These are phyloP conservation scores for Hippophae tibetana DNA, from an alignment of 306 rosid genomes.

Conservation along the genomic window DNA sequence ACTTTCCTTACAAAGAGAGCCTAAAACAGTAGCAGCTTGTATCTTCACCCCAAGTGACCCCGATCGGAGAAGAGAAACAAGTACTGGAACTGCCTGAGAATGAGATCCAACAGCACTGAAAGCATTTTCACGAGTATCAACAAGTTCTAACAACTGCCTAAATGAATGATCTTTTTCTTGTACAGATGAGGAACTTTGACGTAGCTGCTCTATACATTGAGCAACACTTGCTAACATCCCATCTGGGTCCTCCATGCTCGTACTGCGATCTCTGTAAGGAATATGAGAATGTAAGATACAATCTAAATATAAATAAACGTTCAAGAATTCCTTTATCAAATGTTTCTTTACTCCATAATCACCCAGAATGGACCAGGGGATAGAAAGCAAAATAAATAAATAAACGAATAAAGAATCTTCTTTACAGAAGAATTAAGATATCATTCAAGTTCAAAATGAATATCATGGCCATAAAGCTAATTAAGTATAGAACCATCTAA, in stretches of 20 bases:
- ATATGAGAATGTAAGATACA: slow-evolving; percentile 22
- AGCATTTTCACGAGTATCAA: slow-evolving; percentile 85
- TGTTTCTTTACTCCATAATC: too few relatives aligned
- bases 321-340: too few relatives aligned
- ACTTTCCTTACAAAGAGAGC: slow-evolving; percentile 89
- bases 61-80: slow-evolving; percentile 96
- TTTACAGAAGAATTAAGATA: too few relatives aligned
- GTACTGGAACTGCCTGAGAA: slow-evolving; percentile 99
- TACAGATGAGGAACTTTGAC: slow-evolving; percentile 68
- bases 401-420: too few relatives aligned
- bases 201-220: slow-evolving; percentile 96
- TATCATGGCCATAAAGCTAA: too few relatives aligned
- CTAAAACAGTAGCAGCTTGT: slow-evolving; percentile 93
- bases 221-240: slow-evolving; percentile 99
- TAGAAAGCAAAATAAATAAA: too few relatives aligned
- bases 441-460: too few relatives aligned
- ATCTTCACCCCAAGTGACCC: slow-evolving; percentile 89
- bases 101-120: slow-evolving; percentile 99
- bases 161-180: slow-evolving; percentile 87
- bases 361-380: too few relatives aligned
- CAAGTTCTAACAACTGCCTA: slow-evolving; percentile 75
- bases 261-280: slow-evolving; percentile 72
- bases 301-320: not conserved
- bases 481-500: too few relatives aligned
- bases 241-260: slow-evolving; percentile 95